Evolutionary conservation across 2,329 filamentous ascomycete genomes (phyloP).

Genomic region (Fusarium clavum): DNA sequence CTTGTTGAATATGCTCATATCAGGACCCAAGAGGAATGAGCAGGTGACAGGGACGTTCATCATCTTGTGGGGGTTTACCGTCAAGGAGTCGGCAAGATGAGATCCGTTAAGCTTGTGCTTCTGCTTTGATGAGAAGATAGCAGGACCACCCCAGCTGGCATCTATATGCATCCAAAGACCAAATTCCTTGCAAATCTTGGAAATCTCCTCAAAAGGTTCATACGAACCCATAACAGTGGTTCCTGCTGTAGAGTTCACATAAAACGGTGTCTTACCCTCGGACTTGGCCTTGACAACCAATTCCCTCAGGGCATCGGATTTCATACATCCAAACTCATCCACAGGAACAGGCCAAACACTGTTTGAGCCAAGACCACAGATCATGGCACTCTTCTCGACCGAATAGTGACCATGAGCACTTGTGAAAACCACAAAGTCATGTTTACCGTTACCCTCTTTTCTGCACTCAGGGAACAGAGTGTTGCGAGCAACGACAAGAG

Average conservation of each 20-base stretch:
- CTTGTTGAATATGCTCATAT: constrained; percentile 79
- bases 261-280: constrained; percentile 84
- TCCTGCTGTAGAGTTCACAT: constrained; percentile 94
- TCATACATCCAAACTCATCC: constrained; percentile 78
- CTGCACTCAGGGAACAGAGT: constrained; percentile 85
- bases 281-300: constrained; percentile 70
- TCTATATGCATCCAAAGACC: constrained; percentile 94
- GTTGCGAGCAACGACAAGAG: constrained; percentile 89
- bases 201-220: constrained; percentile 80
- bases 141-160: constrained; percentile 88
- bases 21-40: constrained; percentile 84
- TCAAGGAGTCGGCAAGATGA: constrained; percentile 82
- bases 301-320: constrained; percentile 70
- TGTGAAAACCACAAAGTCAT: constrained; percentile 86
- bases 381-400: constrained; percentile 93
- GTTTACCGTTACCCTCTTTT: constrained; percentile 71
- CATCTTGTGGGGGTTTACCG: constrained; percentile 98
- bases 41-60: constrained; percentile 90
- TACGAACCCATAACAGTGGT: constrained; percentile 93
- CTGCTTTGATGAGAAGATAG: constrained; percentile 78
- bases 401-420: constrained; percentile 93
- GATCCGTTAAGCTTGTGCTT: constrained; percentile 74
- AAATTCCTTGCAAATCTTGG: constrained; percentile 75
- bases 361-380: constrained; percentile 82
- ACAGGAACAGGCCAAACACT: constrained; percentile 81